These are phyloP conservation scores for Sindora glabra DNA, from an alignment of 306 rosid genomes.

Conservation along the genomic window DNA sequence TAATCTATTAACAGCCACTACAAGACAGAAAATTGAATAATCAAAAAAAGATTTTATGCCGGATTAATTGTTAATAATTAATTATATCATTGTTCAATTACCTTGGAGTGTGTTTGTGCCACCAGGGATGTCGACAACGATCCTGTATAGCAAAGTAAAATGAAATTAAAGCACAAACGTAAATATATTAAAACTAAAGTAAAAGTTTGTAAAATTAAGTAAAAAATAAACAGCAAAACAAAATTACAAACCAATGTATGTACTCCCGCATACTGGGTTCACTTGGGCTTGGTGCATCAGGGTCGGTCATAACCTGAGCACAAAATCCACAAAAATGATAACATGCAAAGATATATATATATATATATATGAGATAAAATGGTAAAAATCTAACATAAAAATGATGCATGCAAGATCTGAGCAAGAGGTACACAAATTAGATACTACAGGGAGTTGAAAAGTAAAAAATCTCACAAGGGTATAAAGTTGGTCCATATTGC, in stretches of 20 bases:
- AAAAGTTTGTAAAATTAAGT: no score
- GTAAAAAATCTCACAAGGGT: conserved; percentile 36
- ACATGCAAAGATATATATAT: not conserved
- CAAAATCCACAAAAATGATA: not conserved
- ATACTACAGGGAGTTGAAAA: not conserved
- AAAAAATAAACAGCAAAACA: not conserved
- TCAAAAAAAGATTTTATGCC: no score
- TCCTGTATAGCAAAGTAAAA: conserved; percentile 35
- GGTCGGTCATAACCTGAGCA: conserved; percentile 85
- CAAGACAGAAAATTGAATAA: no score
- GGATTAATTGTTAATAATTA: no score
- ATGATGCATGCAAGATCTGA: conserved; percentile 16
- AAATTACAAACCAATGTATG: conserved; percentile 57
- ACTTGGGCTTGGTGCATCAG: conserved; percentile 94
- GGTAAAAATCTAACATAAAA: not conserved
- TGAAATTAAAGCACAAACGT: not conserved
- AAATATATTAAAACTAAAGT: not conserved
- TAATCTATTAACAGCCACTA: no score
- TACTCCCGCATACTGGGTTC: conserved; percentile 86
- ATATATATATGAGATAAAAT: no score
- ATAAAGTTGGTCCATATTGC: conserved; percentile 50
- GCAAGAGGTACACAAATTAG: not conserved
- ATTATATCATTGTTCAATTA: not conserved
- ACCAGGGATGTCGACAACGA: conserved; percentile 75
- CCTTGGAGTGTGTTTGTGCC: conserved; percentile 62